phyloP scores from a whole-genome alignment of 345 rosid genomes.

The Heritiera fomes region DNA sequence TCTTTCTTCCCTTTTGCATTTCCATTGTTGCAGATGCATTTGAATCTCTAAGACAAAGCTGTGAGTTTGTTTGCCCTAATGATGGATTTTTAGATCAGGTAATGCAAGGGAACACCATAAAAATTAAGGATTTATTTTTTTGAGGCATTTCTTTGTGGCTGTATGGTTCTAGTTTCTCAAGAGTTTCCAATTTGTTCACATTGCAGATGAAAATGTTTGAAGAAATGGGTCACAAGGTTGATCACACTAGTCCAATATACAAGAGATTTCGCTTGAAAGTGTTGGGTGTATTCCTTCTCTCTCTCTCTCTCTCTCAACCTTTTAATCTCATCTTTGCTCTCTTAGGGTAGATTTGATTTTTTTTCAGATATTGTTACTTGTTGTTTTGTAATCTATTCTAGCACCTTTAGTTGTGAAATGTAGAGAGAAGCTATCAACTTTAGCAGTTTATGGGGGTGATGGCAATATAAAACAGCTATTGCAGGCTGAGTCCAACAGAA shows the following conservation, averaged over 20 bases:
- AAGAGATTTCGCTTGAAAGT: slow-evolving; percentile 80
- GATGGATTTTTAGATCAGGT: slow-evolving; percentile 90
- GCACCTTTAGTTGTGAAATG: background rate
- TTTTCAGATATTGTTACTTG: background rate
- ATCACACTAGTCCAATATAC: slow-evolving; percentile 58
- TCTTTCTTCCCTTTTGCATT: slow-evolving; percentile 6
- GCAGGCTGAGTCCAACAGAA: background rate
- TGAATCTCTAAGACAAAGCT: slow-evolving; percentile 60
- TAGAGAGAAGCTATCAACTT: slow-evolving; percentile 5
- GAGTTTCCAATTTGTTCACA: background rate
- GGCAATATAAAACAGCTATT: background rate
- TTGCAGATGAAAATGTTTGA: slow-evolving; percentile 79
- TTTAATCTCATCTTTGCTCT: background rate
- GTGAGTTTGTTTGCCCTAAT: slow-evolving; percentile 79
- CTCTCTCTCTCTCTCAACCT: background rate
- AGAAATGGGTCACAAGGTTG: slow-evolving; percentile 67
- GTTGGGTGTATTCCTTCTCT: slow-evolving; percentile 44
- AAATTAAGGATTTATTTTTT: background rate
- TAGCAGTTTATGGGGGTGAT: background rate
- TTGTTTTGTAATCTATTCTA: slow-evolving; percentile 2
- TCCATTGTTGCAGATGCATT: slow-evolving; percentile 58
- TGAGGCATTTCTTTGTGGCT: slow-evolving; percentile 13
- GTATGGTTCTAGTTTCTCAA: slow-evolving; percentile 17
- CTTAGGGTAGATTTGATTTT: background rate
- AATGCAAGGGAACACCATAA: slow-evolving; percentile 20